These are phyloP conservation scores for Pelargonium fulgidum DNA, from an alignment of 441 rosid species.

Conservation along the genomic window DNA sequence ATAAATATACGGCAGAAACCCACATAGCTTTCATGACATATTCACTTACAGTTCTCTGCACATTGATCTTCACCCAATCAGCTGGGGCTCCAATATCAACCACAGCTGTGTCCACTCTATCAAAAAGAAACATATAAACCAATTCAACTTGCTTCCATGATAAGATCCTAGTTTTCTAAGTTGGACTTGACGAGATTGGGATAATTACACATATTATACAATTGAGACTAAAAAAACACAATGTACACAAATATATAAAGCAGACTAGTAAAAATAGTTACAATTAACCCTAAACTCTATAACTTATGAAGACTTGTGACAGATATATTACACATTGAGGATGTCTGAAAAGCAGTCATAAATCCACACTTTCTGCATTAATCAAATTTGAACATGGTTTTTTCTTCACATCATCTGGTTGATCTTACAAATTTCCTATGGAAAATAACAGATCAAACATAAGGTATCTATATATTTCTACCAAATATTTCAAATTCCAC, in stretches of 20 bases:
- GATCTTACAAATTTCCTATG: not conserved
- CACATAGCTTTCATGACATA: slow-evolving; percentile 5
- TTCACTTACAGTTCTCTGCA: slow-evolving; percentile 46
- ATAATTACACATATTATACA: not conserved
- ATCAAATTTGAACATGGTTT: not conserved
- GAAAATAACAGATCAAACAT: not conserved
- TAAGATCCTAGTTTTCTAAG: not conserved
- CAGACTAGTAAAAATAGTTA: not conserved
- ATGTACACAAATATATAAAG: not conserved
- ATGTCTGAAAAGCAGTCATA: not conserved
- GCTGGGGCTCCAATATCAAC: slow-evolving; percentile 61
- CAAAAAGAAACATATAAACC: slow-evolving; percentile 6
- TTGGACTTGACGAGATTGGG: not conserved
- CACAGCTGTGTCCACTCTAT: slow-evolving; percentile 46
- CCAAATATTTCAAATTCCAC: not conserved
- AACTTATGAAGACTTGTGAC: too few species aligned
- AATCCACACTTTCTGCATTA: not conserved
- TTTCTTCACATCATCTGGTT: not conserved
- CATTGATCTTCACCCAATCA: slow-evolving; percentile 68
- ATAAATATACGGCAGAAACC: slow-evolving; percentile 8
- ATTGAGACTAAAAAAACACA: not conserved
- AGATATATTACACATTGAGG: not conserved
- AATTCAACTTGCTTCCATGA: not conserved
- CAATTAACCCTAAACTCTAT: too few species aligned
- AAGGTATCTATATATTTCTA: not conserved